These are phyloP conservation scores for Carex scoparia DNA, from an alignment of 176 grass and related monocot species.

Conservation along the genomic window DNA sequence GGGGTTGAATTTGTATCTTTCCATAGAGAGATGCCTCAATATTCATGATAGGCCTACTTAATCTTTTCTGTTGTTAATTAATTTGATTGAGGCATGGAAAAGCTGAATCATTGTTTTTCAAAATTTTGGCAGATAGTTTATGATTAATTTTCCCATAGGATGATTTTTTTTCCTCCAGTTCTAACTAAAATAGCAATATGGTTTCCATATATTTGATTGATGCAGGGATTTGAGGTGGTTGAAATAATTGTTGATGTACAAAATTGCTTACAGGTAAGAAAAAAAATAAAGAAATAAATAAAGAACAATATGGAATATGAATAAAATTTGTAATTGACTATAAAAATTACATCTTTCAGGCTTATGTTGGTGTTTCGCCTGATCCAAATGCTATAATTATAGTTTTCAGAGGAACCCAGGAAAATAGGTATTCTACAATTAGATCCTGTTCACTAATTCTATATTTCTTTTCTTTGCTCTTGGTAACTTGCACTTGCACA, in stretches of 20 bases:
- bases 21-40: background rate
- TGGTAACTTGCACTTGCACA: background rate
- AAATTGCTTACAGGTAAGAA: slow-evolving; percentile 67
- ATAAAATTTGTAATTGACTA: background rate
- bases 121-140: background rate
- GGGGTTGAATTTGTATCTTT: background rate
- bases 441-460: background rate
- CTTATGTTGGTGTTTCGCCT: slow-evolving; percentile 83
- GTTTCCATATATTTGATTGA: slow-evolving; percentile 27
- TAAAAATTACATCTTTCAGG: slow-evolving; percentile 39
- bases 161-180: background rate
- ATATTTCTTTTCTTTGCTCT: background rate
- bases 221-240: slow-evolving; percentile 73
- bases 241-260: slow-evolving; percentile 75
- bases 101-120: slow-evolving; percentile 7
- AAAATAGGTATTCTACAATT: slow-evolving; percentile 54
- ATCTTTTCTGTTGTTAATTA: background rate
- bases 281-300: background rate
- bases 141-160: background rate
- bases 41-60: background rate
- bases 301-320: background rate
- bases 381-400: slow-evolving; percentile 67
- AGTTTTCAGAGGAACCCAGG: slow-evolving; percentile 96
- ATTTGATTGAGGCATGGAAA: background rate
- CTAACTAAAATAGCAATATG: slow-evolving; percentile 24